phyloP scores from a whole-genome alignment of 1,284 basidiomycete genomes.

The Schizophyllum amplum region DNA sequence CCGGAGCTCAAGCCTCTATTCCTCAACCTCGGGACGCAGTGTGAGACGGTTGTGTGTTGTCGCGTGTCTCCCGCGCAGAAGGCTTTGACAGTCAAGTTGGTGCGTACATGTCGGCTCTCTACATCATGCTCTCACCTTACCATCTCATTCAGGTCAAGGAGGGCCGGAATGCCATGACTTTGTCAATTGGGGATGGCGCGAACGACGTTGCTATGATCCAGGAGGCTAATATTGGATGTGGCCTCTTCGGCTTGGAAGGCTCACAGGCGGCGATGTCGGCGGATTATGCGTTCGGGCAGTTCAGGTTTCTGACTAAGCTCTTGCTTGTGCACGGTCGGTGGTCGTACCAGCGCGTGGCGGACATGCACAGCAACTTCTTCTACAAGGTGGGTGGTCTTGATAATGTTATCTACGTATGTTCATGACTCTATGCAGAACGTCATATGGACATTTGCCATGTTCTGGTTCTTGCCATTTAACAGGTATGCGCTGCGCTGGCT shows the following conservation, averaged over 20 bases:
- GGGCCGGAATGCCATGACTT: constrained; percentile 90
- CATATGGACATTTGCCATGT: constrained; percentile 87
- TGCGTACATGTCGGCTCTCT: constrained; percentile 31
- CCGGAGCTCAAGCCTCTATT: constrained; percentile 79
- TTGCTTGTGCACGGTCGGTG: constrained; percentile 93
- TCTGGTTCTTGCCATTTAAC: constrained; percentile 92
- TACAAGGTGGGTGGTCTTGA: constrained; percentile 69
- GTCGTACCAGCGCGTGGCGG: constrained; percentile 95
- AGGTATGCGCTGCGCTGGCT: constrained; percentile 34
- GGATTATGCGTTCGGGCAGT: constrained; percentile 97
- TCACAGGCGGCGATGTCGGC: constrained; percentile 99
- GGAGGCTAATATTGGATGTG: constrained; percentile 95
- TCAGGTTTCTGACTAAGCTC: constrained; percentile 88
- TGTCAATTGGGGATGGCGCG: constrained; percentile 95
- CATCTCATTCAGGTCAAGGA: constrained; percentile 71
- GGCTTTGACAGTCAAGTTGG: constrained; percentile 89
- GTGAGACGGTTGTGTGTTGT: constrained; percentile 96
- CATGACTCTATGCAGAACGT: constrained; percentile 52
- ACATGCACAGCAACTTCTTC: constrained; percentile 97
- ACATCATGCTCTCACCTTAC: background rate
- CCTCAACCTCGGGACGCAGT: constrained; percentile 89
- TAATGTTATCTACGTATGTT: background rate
- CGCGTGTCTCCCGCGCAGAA: constrained; percentile 96
- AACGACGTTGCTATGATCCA: constrained; percentile 98
- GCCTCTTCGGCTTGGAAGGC: constrained; percentile 90